A percentile compares a stretch with the other conserved stretches of the same genome.
These are phyloP conservation scores for Fusarium azukiicola DNA, from an alignment of 2,329 filamentous ascomycete species.

Conservation along the genomic window DNA sequence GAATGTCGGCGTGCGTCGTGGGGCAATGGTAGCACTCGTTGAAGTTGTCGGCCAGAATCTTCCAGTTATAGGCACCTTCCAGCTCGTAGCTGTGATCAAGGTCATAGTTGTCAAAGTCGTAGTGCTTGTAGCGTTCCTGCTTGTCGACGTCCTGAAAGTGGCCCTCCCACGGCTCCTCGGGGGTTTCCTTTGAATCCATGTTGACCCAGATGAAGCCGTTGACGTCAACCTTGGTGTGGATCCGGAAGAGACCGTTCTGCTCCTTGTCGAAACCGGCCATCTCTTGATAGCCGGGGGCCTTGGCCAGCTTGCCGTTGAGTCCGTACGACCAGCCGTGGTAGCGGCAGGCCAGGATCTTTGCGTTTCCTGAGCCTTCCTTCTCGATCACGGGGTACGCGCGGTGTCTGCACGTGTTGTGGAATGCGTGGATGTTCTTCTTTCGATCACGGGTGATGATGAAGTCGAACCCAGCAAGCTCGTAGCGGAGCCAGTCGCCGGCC, in stretches of 20 bases:
- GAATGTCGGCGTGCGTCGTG: constrained; percentile 42
- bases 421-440: constrained; percentile 73
- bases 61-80: constrained; percentile 79
- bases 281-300: constrained; percentile 76
- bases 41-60: constrained; percentile 81
- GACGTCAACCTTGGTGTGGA: constrained; percentile 73
- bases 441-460: constrained; percentile 68
- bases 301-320: constrained; percentile 76
- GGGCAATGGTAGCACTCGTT: constrained; percentile 69
- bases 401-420: constrained; percentile 83
- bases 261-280: constrained; percentile 76
- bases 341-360: constrained; percentile 76
- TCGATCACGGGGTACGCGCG: constrained; percentile 77
- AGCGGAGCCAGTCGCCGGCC: constrained; percentile 77
- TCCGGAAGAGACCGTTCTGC: constrained; percentile 75
- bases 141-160: constrained; percentile 71
- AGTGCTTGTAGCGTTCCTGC: constrained; percentile 62
- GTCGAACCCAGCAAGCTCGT: constrained; percentile 74
- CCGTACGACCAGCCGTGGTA: constrained; percentile 83
- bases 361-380: constrained; percentile 67
- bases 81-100: constrained; percentile 78
- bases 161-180: constrained; percentile 70
- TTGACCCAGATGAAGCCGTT: constrained; percentile 80
- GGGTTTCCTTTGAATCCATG: constrained; percentile 66
- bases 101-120: constrained; percentile 69